Conservation (phyloP, 495 filamentous ascomycete species). For the Lophiotrema nucula region DNA sequence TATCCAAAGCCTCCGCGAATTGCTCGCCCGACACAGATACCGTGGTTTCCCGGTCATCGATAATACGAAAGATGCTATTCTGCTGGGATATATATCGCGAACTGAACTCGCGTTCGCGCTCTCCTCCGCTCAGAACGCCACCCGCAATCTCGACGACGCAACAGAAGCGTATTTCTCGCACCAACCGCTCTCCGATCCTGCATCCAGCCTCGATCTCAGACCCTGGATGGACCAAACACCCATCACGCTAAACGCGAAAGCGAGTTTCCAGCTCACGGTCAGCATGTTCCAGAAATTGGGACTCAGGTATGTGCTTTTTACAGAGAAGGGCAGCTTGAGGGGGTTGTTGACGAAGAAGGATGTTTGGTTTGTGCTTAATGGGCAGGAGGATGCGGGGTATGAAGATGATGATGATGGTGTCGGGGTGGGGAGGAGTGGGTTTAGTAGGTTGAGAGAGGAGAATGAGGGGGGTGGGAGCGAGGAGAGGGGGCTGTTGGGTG, state of each 20-base stretch:
- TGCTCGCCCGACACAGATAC: conserved; percentile 72
- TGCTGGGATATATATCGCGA: conserved; percentile 91
- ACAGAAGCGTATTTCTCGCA: conserved; percentile 83
- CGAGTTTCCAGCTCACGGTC: conserved; percentile 74
- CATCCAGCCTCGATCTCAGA: conserved; percentile 77
- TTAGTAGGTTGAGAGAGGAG: conserved; percentile 15
- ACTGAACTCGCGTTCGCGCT: conserved; percentile 84
- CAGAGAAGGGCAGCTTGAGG: conserved; percentile 73
- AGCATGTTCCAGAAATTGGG: conserved; percentile 93
- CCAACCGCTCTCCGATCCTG: conserved; percentile 74
- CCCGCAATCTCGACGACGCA: conserved; percentile 60
- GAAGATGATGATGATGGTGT: conserved; percentile 39
- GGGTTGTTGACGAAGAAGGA: conserved; percentile 97
- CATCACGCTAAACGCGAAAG: conserved; percentile 76
- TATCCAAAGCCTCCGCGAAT: conserved; percentile 64
- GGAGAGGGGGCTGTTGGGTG: conserved; percentile 16
- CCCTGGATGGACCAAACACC: conserved; percentile 99
- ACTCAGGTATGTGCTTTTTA: conserved; percentile 84
- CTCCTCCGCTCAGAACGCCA: conserved; percentile 50
- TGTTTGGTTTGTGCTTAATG: conserved; percentile 90
- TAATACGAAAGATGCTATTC: conserved; percentile 67
- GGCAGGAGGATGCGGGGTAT: too few relatives aligned
- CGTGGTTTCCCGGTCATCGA: conserved; percentile 91
- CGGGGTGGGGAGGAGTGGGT: conserved; percentile 11
- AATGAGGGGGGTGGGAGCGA: conserved; percentile 13